These are phyloP conservation scores for Eruca vesicaria DNA, from an alignment of 441 rosid genomes.

Conservation along the genomic window DNA sequence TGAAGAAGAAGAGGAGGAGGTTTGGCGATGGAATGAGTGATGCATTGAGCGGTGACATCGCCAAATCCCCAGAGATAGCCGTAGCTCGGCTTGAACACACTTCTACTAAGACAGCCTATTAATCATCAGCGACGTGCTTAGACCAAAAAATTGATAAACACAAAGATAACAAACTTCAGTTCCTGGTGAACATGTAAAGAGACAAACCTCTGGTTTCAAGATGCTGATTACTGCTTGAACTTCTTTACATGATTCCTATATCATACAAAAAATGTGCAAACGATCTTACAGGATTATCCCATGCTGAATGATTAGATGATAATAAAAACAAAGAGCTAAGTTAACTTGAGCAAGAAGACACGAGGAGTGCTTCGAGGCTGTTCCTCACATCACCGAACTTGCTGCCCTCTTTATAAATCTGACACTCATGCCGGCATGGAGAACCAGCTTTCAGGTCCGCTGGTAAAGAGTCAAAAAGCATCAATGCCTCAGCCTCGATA, in stretches of 20 bases:
- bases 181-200: not conserved
- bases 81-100: conserved; percentile 83
- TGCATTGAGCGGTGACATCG: no score
- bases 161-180: not conserved
- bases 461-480: not conserved
- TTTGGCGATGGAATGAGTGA: no score
- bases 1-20: no score
- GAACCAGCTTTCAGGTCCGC: not conserved
- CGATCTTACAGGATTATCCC: not conserved
- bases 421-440: not conserved
- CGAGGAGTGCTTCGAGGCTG: not conserved
- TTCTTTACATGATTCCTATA: conserved; percentile 86
- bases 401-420: not conserved
- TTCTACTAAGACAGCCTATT: conserved; percentile 87
- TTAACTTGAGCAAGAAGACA: not conserved
- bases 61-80: no score
- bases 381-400: not conserved
- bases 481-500: not conserved
- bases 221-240: conserved; percentile 70
- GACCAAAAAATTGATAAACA: not conserved
- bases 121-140: not conserved
- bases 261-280: not conserved
- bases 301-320: no score
- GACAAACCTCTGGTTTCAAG: conserved; percentile 87
- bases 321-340: no score